phyloP scores from a whole-genome alignment of 352 stramenopile genomes.

The Plasmopara muralis region DNA sequence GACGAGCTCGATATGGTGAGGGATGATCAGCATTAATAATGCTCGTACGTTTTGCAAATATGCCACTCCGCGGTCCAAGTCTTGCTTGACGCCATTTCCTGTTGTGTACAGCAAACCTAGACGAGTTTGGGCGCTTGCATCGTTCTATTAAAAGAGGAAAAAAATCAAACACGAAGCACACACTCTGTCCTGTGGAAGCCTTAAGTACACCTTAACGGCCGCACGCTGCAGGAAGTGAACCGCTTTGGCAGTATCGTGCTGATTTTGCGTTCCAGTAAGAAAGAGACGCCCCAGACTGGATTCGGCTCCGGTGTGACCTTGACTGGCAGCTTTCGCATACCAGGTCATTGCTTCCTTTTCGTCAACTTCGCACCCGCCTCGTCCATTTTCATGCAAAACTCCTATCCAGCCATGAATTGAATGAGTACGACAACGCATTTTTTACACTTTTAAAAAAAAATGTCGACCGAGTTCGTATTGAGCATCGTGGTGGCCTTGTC shows the following conservation, averaged over 20 bases:
- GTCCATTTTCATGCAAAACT: slow-evolving; percentile 31
- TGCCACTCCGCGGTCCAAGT: slow-evolving; percentile 47
- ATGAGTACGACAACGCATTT: background rate
- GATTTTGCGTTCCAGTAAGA: slow-evolving; percentile 18
- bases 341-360: slow-evolving; percentile 29
- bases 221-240: slow-evolving; percentile 66
- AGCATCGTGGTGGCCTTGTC: slow-evolving; percentile 44
- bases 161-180: background rate
- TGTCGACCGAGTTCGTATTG: slow-evolving; percentile 45
- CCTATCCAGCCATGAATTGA: slow-evolving; percentile 10
- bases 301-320: slow-evolving; percentile 41
- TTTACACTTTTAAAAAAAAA: background rate
- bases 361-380: slow-evolving; percentile 10
- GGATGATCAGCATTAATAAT: background rate
- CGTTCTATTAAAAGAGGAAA: slow-evolving; percentile 14
- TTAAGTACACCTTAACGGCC: slow-evolving; percentile 29
- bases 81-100: slow-evolving; percentile 42
- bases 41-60: slow-evolving; percentile 39
- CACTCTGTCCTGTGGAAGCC: background rate
- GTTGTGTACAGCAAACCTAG: slow-evolving; percentile 42
- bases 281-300: slow-evolving; percentile 43
- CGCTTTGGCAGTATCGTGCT: slow-evolving; percentile 36
- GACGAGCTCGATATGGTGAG: too few relatives aligned
- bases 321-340: slow-evolving; percentile 52
- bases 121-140: slow-evolving; percentile 39